Conservation (phyloP, 148 eudicot genomes). For the Rhododendron vialii region DNA sequence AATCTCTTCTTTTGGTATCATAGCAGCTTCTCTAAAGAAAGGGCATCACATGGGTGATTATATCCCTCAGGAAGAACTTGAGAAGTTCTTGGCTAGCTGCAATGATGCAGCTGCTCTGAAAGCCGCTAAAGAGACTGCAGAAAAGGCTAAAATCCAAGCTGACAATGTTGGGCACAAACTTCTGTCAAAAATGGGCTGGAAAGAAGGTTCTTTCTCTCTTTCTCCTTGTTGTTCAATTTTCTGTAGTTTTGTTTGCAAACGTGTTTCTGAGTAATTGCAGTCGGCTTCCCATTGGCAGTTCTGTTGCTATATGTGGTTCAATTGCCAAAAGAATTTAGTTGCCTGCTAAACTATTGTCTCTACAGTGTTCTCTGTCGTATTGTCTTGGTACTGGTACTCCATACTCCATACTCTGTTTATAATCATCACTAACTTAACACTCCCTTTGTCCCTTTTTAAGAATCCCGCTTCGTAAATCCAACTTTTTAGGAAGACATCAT, state of each 20-base stretch:
- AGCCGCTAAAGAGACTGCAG: conserved; percentile 64
- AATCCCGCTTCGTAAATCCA: too few relatives aligned
- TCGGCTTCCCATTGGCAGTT: not conserved
- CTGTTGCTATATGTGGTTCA: not conserved
- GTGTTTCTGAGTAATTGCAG: not conserved
- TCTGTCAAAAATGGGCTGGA: conserved; percentile 98
- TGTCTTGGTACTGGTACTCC: not conserved
- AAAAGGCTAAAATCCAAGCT: conserved; percentile 77
- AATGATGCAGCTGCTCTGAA: conserved; percentile 75
- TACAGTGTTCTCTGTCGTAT: not conserved
- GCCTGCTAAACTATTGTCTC: not conserved
- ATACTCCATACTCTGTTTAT: not conserved
- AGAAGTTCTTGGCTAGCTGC: conserved; percentile 79
- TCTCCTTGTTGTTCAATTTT: not conserved
- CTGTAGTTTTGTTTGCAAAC: not conserved
- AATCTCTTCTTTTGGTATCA: not conserved
- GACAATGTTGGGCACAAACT: conserved; percentile 98
- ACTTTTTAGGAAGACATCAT: too few relatives aligned
- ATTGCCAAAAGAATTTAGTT: too few relatives aligned
- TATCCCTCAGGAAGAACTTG: conserved; percentile 89
- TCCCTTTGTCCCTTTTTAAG: too few relatives aligned
- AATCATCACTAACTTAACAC: not conserved
- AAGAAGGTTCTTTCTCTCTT: conserved; percentile 56
- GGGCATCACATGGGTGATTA: conserved; percentile 99
- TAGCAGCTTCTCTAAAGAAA: conserved; percentile 50